Evolutionary conservation across 441 rosid species (phyloP).

Genomic region (Erysimum cheiri): DNA sequence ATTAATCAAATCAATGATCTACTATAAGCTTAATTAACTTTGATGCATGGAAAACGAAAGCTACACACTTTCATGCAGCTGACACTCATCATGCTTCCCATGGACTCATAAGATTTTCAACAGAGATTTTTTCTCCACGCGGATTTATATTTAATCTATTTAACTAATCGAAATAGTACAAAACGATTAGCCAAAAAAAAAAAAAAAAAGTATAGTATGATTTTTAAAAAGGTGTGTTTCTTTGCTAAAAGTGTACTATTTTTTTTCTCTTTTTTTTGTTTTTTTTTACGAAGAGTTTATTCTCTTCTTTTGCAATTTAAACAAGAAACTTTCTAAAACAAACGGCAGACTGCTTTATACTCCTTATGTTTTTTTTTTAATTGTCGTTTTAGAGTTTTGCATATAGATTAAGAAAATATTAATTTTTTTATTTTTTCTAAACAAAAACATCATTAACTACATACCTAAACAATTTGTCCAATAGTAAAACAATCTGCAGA

Average conservation of each 20-base stretch:
- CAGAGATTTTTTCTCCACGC: slow-evolving; percentile 41
- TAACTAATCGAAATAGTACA: slow-evolving; percentile 24
- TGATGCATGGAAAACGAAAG: slow-evolving; percentile 41
- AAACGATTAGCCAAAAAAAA: too few species aligned
- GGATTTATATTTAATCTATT: slow-evolving; percentile 18
- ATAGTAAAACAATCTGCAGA: too few species aligned
- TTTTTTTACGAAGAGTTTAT: not conserved
- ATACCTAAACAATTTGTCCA: too few species aligned
- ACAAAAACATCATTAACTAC: too few species aligned
- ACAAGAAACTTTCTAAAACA: not conserved
- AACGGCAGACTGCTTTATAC: not conserved
- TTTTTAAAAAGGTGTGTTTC: not conserved
- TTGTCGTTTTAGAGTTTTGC: too few species aligned
- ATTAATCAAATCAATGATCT: slow-evolving; percentile 1
- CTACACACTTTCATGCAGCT: slow-evolving; percentile 46
- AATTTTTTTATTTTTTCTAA: too few species aligned
- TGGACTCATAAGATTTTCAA: slow-evolving; percentile 40
- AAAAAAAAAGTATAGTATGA: not conserved
- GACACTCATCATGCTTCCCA: slow-evolving; percentile 46
- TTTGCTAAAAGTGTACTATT: slow-evolving; percentile 3
- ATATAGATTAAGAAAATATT: too few species aligned
- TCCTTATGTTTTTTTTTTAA: too few species aligned
- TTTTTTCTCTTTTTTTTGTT: not conserved
- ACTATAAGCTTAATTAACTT: slow-evolving; percentile 26
- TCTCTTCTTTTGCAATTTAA: not conserved